Conservation (phyloP, 108 stramenopile genomes). For the Mediolabrus comicus region DNA sequence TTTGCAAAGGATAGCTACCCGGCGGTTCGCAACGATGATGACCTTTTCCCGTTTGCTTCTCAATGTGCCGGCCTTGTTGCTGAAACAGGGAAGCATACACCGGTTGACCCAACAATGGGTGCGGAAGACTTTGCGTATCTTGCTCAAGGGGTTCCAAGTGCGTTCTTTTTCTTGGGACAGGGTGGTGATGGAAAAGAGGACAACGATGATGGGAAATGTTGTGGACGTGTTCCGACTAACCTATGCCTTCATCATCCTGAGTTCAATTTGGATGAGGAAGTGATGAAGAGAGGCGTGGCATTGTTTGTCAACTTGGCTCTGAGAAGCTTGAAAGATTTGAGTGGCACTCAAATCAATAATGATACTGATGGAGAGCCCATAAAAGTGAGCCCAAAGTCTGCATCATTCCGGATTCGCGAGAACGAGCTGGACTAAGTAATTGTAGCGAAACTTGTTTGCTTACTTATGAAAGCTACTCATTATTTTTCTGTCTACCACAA, state of each 20-base stretch:
- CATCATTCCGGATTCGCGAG: neutral
- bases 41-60: constrained; percentile 62
- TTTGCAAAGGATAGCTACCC: constrained; percentile 85
- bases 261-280: constrained; percentile 83
- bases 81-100: constrained; percentile 31
- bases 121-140: constrained; percentile 92
- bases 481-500: too few species aligned
- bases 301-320: constrained; percentile 82
- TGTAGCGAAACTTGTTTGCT: neutral
- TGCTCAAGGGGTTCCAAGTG: constrained; percentile 70
- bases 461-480: too few species aligned
- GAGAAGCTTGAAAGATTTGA: constrained; percentile 52
- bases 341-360: neutral
- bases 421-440: neutral
- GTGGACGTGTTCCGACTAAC: constrained; percentile 46
- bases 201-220: neutral
- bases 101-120: constrained; percentile 87
- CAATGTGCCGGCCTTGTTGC: constrained; percentile 73
- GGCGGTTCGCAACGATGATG: constrained; percentile 82
- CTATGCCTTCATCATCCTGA: constrained; percentile 83
- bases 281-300: constrained; percentile 74
- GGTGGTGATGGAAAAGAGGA: constrained; percentile 43
- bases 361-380: neutral
- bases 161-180: constrained; percentile 83
- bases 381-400: neutral